Conservation (phyloP, 2,329 filamentous ascomycete species). For the Fusarium vanettenii region DNA sequence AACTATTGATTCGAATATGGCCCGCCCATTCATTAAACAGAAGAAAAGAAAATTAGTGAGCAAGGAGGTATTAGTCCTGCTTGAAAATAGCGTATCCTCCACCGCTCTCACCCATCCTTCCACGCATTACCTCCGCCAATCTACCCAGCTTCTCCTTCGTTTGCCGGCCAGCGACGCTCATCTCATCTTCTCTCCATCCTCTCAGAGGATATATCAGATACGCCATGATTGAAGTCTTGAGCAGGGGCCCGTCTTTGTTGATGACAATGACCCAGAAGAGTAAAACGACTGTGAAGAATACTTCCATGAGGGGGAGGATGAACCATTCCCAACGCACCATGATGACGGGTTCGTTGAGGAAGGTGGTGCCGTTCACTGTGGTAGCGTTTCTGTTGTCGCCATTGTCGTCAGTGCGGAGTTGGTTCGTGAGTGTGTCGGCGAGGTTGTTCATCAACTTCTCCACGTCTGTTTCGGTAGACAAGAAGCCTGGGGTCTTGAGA, state of each 20-base stretch:
- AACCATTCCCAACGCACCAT: constrained; percentile 17
- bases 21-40: neutral
- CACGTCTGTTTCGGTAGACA: neutral
- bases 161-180: neutral
- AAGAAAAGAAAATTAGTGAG: neutral
- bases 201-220: neutral
- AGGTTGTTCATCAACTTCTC: constrained; percentile 1
- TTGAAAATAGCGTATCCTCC: neutral
- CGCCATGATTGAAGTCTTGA: constrained; percentile 9
- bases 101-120: neutral
- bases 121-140: neutral
- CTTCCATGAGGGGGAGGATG: neutral
- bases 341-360: neutral
- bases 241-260: neutral
- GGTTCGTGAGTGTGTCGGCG: constrained; percentile 1
- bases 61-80: neutral
- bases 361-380: neutral
- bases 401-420: neutral
- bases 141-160: neutral
- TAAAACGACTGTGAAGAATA: neutral
- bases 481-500: neutral
- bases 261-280: neutral
- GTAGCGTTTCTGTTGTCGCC: constrained; percentile 5
- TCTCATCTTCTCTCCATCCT: neutral
- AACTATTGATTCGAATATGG: neutral